Evolutionary conservation across 2,329 filamentous ascomycete genomes (phyloP).

Genomic region (Cladosporium colombiae): DNA sequence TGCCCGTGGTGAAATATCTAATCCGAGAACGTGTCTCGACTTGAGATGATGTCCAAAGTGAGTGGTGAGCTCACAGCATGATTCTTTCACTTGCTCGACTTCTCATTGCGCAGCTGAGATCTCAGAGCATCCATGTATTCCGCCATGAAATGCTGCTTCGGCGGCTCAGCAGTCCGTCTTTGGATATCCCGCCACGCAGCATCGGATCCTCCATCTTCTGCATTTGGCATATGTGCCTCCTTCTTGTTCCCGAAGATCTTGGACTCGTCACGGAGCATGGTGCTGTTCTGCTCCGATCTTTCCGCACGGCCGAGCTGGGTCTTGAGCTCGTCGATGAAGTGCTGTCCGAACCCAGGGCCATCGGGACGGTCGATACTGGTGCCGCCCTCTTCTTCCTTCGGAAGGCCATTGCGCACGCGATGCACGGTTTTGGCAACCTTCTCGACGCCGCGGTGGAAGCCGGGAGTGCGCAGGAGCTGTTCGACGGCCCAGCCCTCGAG

Average conservation of each 20-base stretch:
- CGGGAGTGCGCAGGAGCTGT: constrained; percentile 55
- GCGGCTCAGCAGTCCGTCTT: constrained; percentile 21
- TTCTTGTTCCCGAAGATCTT: constrained; percentile 5
- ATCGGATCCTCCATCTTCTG: constrained; percentile 27
- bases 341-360: constrained; percentile 45
- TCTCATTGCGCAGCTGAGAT: constrained; percentile 30
- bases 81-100: background rate
- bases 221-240: background rate
- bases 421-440: constrained; percentile 52
- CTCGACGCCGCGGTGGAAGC: constrained; percentile 57
- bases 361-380: constrained; percentile 46
- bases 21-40: background rate
- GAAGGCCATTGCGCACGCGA: constrained; percentile 48
- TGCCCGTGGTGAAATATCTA: background rate
- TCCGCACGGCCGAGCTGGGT: constrained; percentile 34
- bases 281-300: constrained; percentile 25
- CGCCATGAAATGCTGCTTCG: constrained; percentile 32
- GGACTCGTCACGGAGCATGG: constrained; percentile 15
- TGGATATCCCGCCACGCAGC: constrained; percentile 32
- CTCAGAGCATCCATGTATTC: constrained; percentile 35
- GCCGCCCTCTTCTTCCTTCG: constrained; percentile 52
- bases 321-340: constrained; percentile 56
- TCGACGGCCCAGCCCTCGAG: constrained; percentile 41
- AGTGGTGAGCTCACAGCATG: background rate
- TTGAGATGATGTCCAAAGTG: background rate